Evolutionary conservation across 768 basidiomycete species (phyloP).

Genomic region (Naganishia antarctica): DNA sequence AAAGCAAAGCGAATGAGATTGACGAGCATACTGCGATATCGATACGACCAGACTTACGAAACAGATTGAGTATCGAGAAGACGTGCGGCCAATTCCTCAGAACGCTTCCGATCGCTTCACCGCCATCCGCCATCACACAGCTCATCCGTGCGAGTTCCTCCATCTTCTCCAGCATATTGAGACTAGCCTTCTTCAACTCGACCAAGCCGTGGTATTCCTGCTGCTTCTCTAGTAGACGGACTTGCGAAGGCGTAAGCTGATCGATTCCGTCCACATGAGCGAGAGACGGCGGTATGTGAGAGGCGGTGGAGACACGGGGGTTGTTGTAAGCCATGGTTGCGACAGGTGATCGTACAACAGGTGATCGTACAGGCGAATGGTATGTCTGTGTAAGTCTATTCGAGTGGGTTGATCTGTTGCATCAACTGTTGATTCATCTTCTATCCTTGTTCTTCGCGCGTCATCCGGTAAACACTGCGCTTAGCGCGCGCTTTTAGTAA

Average conservation of each 20-base stretch:
- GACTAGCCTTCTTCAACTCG: slow-evolving; percentile 43
- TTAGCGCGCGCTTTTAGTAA: neutral
- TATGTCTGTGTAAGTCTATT: no score
- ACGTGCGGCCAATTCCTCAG: slow-evolving; percentile 51
- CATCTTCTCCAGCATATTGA: slow-evolving; percentile 40
- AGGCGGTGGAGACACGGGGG: slow-evolving; percentile 15
- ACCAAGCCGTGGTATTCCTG: slow-evolving; percentile 49
- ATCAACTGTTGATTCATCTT: neutral
- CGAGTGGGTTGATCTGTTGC: neutral
- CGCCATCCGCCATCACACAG: slow-evolving; percentile 50
- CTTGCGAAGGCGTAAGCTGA: slow-evolving; percentile 36
- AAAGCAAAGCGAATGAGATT: neutral
- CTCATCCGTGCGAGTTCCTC: slow-evolving; percentile 49
- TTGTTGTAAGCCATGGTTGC: slow-evolving; percentile 17
- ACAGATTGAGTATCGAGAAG: slow-evolving; percentile 48
- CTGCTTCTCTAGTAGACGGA: slow-evolving; percentile 48
- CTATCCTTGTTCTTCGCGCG: neutral
- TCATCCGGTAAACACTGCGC: neutral
- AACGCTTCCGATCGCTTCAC: slow-evolving; percentile 49
- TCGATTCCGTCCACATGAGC: slow-evolving; percentile 19
- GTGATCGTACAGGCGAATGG: no score
- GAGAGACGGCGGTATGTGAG: slow-evolving; percentile 19
- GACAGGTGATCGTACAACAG: no score
- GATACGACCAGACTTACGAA: slow-evolving; percentile 37
- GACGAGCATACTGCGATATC: neutral